Conservation (phyloP, 768 basidiomycete species). For the Amanita molliuscula region DNA sequence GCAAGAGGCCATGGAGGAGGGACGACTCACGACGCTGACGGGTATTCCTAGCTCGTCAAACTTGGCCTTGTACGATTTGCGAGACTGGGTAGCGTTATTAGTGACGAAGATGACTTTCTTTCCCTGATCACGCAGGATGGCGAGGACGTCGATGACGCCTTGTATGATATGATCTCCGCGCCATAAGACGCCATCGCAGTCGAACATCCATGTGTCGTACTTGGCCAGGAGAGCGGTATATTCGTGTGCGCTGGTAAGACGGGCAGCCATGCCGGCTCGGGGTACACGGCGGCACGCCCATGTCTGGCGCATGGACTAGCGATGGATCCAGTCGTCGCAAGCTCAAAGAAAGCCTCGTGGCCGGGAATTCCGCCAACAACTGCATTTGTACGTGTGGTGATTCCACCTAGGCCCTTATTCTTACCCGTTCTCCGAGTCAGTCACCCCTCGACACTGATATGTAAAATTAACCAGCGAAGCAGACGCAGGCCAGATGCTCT, state of each 20-base stretch:
- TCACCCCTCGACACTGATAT: too few relatives aligned
- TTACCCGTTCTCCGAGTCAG: too few relatives aligned
- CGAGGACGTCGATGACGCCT: slow-evolving; percentile 67
- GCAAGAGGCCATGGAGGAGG: not conserved
- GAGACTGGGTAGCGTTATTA: slow-evolving; percentile 94
- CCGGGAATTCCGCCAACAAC: too few relatives aligned
- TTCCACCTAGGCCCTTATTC: too few relatives aligned
- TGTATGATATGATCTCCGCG: slow-evolving; percentile 72
- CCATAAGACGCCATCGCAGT: slow-evolving; percentile 96
- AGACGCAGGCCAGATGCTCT: not conserved
- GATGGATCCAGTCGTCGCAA: not conserved
- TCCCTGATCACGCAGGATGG: slow-evolving; percentile 61
- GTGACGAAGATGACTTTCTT: slow-evolving; percentile 90
- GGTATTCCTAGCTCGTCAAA: slow-evolving; percentile 86
- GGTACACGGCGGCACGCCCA: not conserved
- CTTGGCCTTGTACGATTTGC: slow-evolving; percentile 78
- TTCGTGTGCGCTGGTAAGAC: slow-evolving; percentile 19
- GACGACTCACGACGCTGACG: slow-evolving; percentile 65
- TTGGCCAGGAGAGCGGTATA: slow-evolving; percentile 42
- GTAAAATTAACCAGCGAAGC: too few relatives aligned
- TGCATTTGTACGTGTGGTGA: too few relatives aligned
- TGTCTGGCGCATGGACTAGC: too few relatives aligned
- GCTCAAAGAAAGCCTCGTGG: too few relatives aligned
- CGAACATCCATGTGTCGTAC: slow-evolving; percentile 93
- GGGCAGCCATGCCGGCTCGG: not conserved